A percentile compares a stretch with the other conserved stretches of the same genome.
These are phyloP conservation scores for Suaeda aralocaspica DNA, from an alignment of 148 eudicot genomes.

Conservation along the genomic window DNA sequence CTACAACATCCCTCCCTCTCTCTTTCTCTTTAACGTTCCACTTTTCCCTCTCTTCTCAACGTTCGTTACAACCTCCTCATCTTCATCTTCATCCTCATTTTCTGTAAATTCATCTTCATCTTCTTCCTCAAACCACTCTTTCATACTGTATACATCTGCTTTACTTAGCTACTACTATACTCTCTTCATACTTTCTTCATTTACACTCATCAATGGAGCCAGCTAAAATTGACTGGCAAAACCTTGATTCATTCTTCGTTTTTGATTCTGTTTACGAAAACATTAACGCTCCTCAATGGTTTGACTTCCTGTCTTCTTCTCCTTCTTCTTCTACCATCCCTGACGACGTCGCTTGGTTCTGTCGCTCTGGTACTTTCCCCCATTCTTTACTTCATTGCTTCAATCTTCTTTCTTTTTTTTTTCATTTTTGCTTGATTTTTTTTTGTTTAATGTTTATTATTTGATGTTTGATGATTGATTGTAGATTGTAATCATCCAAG, in stretches of 20 bases:
- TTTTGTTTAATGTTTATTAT: no score
- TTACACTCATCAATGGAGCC: conserved; percentile 53
- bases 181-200: neutral
- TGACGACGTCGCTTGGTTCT: conserved; percentile 75
- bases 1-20: neutral
- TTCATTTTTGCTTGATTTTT: neutral
- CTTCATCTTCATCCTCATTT: neutral
- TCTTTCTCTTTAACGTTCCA: conserved; percentile 6
- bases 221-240: conserved; percentile 71
- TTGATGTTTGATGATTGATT: no score
- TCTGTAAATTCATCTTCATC: no score
- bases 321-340: conserved; percentile 10
- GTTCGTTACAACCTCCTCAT: no score
- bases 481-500: conserved; percentile 89
- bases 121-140: neutral
- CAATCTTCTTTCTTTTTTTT: neutral
- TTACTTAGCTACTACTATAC: neutral
- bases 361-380: conserved; percentile 50
- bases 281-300: conserved; percentile 84
- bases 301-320: conserved; percentile 51
- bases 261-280: conserved; percentile 57
- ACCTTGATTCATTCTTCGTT: conserved; percentile 47
- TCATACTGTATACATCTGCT: neutral
- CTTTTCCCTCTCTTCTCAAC: no score
- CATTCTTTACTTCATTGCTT: neutral